Evolutionary conservation across 2,329 filamentous ascomycete species (phyloP).

Genomic region (Trichoderma arundinaceum): DNA sequence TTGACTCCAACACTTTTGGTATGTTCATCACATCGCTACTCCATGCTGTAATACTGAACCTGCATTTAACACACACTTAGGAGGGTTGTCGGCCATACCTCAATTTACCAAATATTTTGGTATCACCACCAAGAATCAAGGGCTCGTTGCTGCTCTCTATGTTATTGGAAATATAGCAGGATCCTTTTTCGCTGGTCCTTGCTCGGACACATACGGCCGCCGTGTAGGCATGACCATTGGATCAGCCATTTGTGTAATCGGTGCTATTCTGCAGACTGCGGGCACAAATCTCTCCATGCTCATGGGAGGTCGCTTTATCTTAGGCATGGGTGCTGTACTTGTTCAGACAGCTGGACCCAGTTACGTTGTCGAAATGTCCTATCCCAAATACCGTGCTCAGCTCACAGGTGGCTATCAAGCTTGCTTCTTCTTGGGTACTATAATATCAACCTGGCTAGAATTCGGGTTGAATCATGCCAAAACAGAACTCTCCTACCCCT

Average conservation of each 20-base stretch:
- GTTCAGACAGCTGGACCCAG: conserved; percentile 10
- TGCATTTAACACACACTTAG: not conserved
- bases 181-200: conserved; percentile 4
- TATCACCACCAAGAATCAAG: conserved; percentile 7
- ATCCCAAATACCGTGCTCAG: conserved; percentile 17
- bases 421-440: conserved; percentile 15
- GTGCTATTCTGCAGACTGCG: conserved; percentile 12
- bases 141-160: conserved; percentile 9
- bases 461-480: conserved; percentile 15
- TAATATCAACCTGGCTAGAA: conserved; percentile 12
- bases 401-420: conserved; percentile 15
- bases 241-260: conserved; percentile 9
- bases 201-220: conserved; percentile 13
- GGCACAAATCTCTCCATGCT: conserved; percentile 14
- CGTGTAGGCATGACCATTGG: conserved; percentile 14
- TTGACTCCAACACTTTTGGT: conserved; percentile 18
- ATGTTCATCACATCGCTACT: not conserved
- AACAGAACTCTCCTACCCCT: conserved; percentile 8
- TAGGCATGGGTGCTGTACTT: conserved; percentile 18
- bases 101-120: conserved; percentile 15
- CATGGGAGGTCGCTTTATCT: conserved; percentile 13
- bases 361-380: conserved; percentile 17
- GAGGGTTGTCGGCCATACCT: conserved; percentile 6
- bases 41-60: not conserved
- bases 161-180: conserved; percentile 18